These are phyloP conservation scores for Porodaedalea pini DNA, from an alignment of 1,284 basidiomycete species.

Conservation along the genomic window DNA sequence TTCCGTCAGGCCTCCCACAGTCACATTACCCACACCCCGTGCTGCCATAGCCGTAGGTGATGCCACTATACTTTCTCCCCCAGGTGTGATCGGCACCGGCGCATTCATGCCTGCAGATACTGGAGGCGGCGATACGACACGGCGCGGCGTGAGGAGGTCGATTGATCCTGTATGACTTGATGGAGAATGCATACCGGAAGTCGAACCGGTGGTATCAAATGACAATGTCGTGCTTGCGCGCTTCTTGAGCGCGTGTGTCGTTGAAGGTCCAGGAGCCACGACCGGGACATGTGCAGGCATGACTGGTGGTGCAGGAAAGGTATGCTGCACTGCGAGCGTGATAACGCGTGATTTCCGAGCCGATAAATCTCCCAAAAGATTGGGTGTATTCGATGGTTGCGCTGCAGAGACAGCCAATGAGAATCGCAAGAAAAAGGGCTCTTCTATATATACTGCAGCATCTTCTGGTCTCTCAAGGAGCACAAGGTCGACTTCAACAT, in stretches of 20 bases:
- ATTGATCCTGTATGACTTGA: conserved; percentile 17
- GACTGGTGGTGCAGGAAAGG: conserved; percentile 24
- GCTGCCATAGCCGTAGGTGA: conserved; percentile 9
- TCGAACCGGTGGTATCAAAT: conserved; percentile 8
- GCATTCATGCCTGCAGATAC: background rate
- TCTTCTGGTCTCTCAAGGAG: conserved; percentile 48
- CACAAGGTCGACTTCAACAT: conserved; percentile 58
- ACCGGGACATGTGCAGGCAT: conserved; percentile 21
- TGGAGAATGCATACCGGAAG: conserved; percentile 12
- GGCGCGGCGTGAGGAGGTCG: conserved; percentile 17
- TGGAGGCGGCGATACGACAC: conserved; percentile 16
- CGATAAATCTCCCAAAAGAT: background rate
- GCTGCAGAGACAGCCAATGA: conserved; percentile 41
- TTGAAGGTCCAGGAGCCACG: conserved; percentile 13
- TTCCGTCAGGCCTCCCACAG: conserved; percentile 11
- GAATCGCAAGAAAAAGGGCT: conserved; percentile 54
- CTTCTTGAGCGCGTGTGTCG: background rate
- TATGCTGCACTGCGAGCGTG: conserved; percentile 60
- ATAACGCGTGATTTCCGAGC: conserved; percentile 35
- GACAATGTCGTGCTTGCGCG: conserved; percentile 13
- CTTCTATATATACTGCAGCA: conserved; percentile 42
- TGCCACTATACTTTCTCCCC: conserved; percentile 2
- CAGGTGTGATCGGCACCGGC: background rate
- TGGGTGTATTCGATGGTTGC: conserved; percentile 32
- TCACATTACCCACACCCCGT: background rate